Percentiles rank a stretch among this genome's conserved stretches.
Evolutionary conservation across 2,329 filamentous ascomycete species (phyloP).

Genomic region (Fusarium torulosum): DNA sequence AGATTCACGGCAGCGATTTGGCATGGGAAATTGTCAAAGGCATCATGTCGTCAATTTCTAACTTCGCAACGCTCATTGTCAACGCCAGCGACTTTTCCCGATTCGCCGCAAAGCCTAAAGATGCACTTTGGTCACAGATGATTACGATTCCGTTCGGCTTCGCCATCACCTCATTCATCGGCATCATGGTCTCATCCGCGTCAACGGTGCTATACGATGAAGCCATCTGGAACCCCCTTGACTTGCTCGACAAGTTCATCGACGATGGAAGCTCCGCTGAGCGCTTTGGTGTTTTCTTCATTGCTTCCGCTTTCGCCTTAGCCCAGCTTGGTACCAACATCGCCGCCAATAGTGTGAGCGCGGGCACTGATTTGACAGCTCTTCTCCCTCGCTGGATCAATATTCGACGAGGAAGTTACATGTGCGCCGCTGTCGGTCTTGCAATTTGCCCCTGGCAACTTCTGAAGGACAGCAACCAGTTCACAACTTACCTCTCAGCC

Average conservation of each 20-base stretch:
- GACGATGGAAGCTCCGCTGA: conserved; percentile 75
- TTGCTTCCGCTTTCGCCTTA: conserved; percentile 77
- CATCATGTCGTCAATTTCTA: conserved; percentile 90
- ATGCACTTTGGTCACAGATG: conserved; percentile 85
- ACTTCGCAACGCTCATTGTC: conserved; percentile 88
- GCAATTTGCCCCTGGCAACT: conserved; percentile 91
- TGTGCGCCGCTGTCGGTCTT: conserved; percentile 83
- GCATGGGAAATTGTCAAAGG: conserved; percentile 87
- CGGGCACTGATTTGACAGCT: conserved; percentile 85
- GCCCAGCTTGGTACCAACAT: conserved; percentile 91
- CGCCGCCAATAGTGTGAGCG: conserved; percentile 86
- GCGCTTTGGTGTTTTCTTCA: conserved; percentile 81
- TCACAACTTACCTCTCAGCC: conserved; percentile 90
- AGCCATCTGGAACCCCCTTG: conserved; percentile 80
- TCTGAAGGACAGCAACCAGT: conserved; percentile 79
- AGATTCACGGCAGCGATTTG: conserved; percentile 73
- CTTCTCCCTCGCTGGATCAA: conserved; percentile 83
- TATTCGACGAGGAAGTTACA: conserved; percentile 88
- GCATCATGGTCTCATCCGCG: conserved; percentile 81
- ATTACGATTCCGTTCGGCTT: conserved; percentile 79
- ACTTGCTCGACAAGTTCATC: conserved; percentile 75
- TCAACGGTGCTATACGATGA: conserved; percentile 75
- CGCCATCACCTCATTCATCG: conserved; percentile 85
- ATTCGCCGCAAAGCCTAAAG: conserved; percentile 80
- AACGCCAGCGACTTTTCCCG: conserved; percentile 88